Evolutionary conservation across 2,329 filamentous ascomycete species (phyloP), one percentile per base, ranked within the genome.

Genomic region (Fusarium sp.): DNA sequence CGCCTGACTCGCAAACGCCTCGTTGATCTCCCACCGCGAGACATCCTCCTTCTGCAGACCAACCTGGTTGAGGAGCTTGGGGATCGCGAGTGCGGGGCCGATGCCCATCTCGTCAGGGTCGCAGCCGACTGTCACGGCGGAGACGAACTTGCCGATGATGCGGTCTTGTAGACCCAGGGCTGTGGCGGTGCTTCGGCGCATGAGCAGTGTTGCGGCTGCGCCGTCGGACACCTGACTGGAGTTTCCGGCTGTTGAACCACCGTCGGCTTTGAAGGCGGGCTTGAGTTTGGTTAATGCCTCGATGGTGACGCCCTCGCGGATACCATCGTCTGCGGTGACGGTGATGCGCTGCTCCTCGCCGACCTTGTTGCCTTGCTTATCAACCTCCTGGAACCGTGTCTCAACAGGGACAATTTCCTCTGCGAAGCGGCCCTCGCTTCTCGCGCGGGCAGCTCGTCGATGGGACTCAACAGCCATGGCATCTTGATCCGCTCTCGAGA

Each of bases 71-170:
- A 97, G 83, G 20, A 97, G 83, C 76, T 90, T 91, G 8, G 94
- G 94, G 51, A 97, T 95, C 0, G 93, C 94, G 26, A 97, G 75
- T 0, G 93, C 93, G 0, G 95, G 94, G 0, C 95, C 94, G 58
- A 97, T 84, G 38, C 95, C 94, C 95, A 98, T 97, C 84, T 97
- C 94, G 74, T 97, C 93, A 0, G 95, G 94, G 50, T 83, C 84
- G 76, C 93, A 96, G 14, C 95, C 94, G 0, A 89, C 88, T 12
- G 92, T 89, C 28, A 89, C 85, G 2, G 91, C 90, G 1, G 87
- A 90, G 1, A 94, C 91, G 83, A 94, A 97, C 77, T 91, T 93
- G 34, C 91, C 94, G 59, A 96, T 89, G 73, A 97, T 92, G 26
- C 82, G 83, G 7, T 82, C 84, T 15, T 83, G 79, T 1, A 97